These are phyloP conservation scores for Stagonosporopsis rhizophila DNA, from an alignment of 2,329 filamentous ascomycete genomes.

Conservation along the genomic window DNA sequence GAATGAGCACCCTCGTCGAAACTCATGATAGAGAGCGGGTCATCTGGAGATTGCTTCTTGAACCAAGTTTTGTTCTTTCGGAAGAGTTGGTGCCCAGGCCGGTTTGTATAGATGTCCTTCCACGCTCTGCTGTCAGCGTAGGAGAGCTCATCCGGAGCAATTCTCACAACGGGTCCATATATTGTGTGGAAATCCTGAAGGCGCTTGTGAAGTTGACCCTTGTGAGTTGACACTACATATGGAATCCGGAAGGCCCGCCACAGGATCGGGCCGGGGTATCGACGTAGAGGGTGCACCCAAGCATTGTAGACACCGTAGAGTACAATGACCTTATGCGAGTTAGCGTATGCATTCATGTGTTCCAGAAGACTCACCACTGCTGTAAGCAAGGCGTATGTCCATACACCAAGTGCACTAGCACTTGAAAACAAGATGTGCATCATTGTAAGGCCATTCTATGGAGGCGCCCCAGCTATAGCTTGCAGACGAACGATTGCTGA, in stretches of 20 bases:
- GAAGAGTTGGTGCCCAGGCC: constrained; percentile 33
- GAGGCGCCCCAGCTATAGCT: background rate
- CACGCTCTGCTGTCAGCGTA: constrained; percentile 35
- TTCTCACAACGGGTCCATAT: constrained; percentile 39
- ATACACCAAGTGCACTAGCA: background rate
- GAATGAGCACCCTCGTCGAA: constrained; percentile 34
- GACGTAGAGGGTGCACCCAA: constrained; percentile 35
- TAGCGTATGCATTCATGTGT: background rate
- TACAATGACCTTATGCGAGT: constrained; percentile 12
- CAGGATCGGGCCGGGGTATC: constrained; percentile 38
- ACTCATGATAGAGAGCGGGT: constrained; percentile 35
- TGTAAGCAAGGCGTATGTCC: background rate
- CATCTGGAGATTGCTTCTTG: constrained; percentile 34
- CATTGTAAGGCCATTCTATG: background rate
- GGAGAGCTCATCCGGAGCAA: constrained; percentile 41
- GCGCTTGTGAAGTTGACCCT: constrained; percentile 34
- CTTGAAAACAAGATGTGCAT: background rate
- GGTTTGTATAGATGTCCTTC: constrained; percentile 40
- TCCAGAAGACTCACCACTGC: background rate
- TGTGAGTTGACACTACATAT: constrained; percentile 36
- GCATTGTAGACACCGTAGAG: constrained; percentile 36
- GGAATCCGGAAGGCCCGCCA: constrained; percentile 38
- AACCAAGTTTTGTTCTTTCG: constrained; percentile 35
- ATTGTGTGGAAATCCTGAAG: constrained; percentile 33
- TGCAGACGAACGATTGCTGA: background rate